Conservation (phyloP, 2,329 filamentous ascomycete genomes). For the Trichoderma koningii region DNA sequence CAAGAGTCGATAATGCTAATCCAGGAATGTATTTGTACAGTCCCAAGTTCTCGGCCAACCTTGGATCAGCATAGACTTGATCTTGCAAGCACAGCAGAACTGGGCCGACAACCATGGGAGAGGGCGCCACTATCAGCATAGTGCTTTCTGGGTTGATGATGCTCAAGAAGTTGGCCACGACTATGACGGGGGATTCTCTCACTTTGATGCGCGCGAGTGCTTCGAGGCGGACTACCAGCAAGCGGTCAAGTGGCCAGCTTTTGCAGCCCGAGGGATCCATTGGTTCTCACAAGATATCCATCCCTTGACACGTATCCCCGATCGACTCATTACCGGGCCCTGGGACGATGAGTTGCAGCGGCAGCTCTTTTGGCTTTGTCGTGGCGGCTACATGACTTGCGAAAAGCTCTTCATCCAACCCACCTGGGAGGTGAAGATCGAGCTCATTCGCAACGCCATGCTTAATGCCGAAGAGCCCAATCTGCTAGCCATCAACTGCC, state of each 20-base stretch:
- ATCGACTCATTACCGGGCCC: conserved; percentile 45
- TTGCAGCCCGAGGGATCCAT: conserved; percentile 27
- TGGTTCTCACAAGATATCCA: conserved; percentile 44
- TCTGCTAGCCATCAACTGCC: conserved; percentile 37
- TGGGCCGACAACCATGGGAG: conserved; percentile 48
- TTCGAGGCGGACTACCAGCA: conserved; percentile 44
- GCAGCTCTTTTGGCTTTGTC: conserved; percentile 51
- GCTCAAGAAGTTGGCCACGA: conserved; percentile 28
- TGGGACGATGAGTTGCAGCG: conserved; percentile 45
- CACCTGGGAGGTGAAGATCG: conserved; percentile 47
- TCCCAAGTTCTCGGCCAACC: conserved; percentile 47
- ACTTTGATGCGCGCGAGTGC: conserved; percentile 41
- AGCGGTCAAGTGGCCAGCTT: conserved; percentile 33
- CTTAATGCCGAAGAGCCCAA: conserved; percentile 37
- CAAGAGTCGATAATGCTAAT: conserved; percentile 11
- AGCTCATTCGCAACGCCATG: conserved; percentile 43
- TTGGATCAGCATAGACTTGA: conserved; percentile 49
- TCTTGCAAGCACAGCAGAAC: conserved; percentile 51
- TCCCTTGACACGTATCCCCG: conserved; percentile 44
- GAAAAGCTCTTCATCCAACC: conserved; percentile 33
- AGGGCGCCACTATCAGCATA: conserved; percentile 41
- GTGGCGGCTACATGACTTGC: conserved; percentile 42
- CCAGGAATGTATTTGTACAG: conserved; percentile 36
- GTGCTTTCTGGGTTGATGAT: conserved; percentile 30
- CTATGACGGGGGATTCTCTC: conserved; percentile 33